Percentiles rank a stretch among this genome's conserved stretches.
phyloP scores from a whole-genome alignment of 352 stramenopile species.

The Blastocystis sp. region DNA sequence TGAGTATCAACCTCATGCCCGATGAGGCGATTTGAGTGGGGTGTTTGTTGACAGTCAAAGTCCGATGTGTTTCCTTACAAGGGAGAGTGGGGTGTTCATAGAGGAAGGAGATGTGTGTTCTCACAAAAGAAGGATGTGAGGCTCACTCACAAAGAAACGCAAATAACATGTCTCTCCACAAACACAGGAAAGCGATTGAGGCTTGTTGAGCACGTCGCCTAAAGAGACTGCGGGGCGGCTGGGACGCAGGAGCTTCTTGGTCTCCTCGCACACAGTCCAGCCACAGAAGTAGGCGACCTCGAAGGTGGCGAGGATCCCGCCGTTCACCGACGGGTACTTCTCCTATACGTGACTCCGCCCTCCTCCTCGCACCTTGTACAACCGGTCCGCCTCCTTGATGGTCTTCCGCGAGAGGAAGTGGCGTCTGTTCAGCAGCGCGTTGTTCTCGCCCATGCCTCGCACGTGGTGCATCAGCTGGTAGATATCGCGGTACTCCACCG shows the following conservation, averaged over 20 bases:
- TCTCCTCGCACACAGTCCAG: conserved; percentile 64
- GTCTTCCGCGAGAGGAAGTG: conserved; percentile 13
- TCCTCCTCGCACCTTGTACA: conserved; percentile 52
- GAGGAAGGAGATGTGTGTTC: too few relatives aligned
- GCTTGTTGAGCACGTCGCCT: neutral
- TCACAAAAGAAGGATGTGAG: too few relatives aligned
- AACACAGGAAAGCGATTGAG: neutral
- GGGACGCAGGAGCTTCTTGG: neutral
- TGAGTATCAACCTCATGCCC: neutral
- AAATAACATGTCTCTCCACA: too few relatives aligned
- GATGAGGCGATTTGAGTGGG: neutral
- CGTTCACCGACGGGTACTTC: conserved; percentile 39
- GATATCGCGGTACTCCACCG: conserved; percentile 73
- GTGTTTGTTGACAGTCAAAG: too few relatives aligned
- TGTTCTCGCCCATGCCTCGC: conserved; percentile 67
- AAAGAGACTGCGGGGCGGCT: conserved; percentile 7
- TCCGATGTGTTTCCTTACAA: too few relatives aligned
- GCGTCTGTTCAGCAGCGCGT: conserved; percentile 18
- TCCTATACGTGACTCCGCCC: neutral
- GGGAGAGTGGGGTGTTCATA: too few relatives aligned
- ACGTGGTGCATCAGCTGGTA: conserved; percentile 72
- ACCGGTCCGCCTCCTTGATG: conserved; percentile 30
- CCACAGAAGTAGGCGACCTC: conserved; percentile 48
- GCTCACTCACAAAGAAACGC: too few relatives aligned
- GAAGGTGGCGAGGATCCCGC: conserved; percentile 40